phyloP scores from a whole-genome alignment of 2,329 filamentous ascomycete genomes.

The Fusarium nematophilum region DNA sequence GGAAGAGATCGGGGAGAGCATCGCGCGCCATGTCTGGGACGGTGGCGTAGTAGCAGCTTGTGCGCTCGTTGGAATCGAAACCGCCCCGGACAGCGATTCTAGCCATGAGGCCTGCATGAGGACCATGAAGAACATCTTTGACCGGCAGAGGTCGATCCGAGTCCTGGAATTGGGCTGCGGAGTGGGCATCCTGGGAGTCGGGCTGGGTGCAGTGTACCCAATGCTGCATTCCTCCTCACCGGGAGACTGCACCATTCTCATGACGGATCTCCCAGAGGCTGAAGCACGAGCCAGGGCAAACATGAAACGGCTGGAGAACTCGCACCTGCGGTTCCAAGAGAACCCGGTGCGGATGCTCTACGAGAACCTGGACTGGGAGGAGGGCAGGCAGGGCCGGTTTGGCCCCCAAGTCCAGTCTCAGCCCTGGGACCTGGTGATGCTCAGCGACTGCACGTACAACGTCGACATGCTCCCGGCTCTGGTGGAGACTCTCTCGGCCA shows the following conservation, averaged over 20 bases:
- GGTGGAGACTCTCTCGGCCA: slow-evolving; percentile 62
- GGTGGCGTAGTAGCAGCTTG: slow-evolving; percentile 61
- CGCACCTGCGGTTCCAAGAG: slow-evolving; percentile 27
- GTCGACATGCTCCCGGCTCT: slow-evolving; percentile 65
- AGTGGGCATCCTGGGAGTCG: slow-evolving; percentile 66
- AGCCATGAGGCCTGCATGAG: slow-evolving; percentile 45
- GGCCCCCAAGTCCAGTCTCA: slow-evolving; percentile 52
- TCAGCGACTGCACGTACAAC: slow-evolving; percentile 73
- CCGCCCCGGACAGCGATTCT: slow-evolving; percentile 41
- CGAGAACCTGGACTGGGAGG: slow-evolving; percentile 69
- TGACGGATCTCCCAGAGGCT: slow-evolving; percentile 68
- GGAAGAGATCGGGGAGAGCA: slow-evolving; percentile 70
- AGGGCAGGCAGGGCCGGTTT: slow-evolving; percentile 59
- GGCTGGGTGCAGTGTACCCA: slow-evolving; percentile 54
- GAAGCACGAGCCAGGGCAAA: slow-evolving; percentile 62
- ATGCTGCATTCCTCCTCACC: slow-evolving; percentile 25
- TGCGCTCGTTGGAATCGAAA: slow-evolving; percentile 46
- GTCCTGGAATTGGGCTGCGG: slow-evolving; percentile 68
- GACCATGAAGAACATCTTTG: slow-evolving; percentile 47
- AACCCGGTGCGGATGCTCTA: slow-evolving; percentile 53
- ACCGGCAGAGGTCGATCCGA: slow-evolving; percentile 46
- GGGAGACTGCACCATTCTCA: slow-evolving; percentile 52
- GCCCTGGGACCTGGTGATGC: slow-evolving; percentile 64
- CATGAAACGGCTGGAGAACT: slow-evolving; percentile 50
- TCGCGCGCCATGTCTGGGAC: slow-evolving; percentile 70